Conservation (phyloP, 73 alveolate genomes). For the Paramecium bursaria region DNA sequence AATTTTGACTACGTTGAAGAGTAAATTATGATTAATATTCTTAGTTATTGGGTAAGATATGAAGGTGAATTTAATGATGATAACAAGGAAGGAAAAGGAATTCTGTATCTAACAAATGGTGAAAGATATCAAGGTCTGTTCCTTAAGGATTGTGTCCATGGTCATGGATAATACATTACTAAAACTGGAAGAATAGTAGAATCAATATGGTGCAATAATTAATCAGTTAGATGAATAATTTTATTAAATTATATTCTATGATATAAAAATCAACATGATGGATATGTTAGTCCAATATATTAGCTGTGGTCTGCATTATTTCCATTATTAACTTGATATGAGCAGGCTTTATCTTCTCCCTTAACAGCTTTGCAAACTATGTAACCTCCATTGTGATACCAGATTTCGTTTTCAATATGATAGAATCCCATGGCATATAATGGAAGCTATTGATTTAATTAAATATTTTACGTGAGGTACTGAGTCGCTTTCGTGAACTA, state of each 20-base stretch:
- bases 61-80: constrained; percentile 71
- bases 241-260: no score
- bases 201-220: constrained; percentile 66
- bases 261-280: no score
- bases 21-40: neutral
- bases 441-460: constrained; percentile 5
- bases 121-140: constrained; percentile 66
- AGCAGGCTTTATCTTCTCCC: constrained; percentile 59
- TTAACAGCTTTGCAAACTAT: constrained; percentile 49
- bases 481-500: constrained; percentile 36
- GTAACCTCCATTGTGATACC: constrained; percentile 53
- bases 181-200: constrained; percentile 41
- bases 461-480: constrained; percentile 31
- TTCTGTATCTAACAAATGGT: constrained; percentile 65
- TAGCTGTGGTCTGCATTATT: constrained; percentile 56
- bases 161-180: constrained; percentile 62
- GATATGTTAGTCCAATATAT: constrained; percentile 42
- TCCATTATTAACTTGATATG: constrained; percentile 39
- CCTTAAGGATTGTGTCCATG: constrained; percentile 63
- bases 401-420: constrained; percentile 55
- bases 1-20: constrained; percentile 69
- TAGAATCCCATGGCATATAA: constrained; percentile 60
- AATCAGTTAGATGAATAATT: constrained; percentile 45
- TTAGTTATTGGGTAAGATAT: constrained; percentile 62
- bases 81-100: constrained; percentile 69